Percentiles rank a stretch among this genome's conserved stretches.
phyloP scores from a whole-genome alignment of 2,329 filamentous ascomycete genomes.

The Elsinoe australis region DNA sequence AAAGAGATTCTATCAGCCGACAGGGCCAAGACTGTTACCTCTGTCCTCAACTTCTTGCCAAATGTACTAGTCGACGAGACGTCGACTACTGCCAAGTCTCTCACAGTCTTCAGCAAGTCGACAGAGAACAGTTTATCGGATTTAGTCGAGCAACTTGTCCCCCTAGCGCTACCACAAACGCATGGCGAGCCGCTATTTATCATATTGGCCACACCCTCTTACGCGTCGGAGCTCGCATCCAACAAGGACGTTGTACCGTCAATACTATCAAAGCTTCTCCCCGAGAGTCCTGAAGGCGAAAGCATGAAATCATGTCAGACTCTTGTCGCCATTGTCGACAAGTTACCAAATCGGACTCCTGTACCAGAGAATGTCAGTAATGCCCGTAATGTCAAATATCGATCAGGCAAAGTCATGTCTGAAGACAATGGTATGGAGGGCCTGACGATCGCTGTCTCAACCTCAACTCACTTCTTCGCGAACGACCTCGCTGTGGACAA shows the following conservation, averaged over 20 bases:
- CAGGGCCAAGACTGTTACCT: background rate
- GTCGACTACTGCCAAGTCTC: background rate
- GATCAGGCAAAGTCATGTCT: background rate
- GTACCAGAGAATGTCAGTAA: too few relatives aligned
- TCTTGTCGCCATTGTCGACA: conserved; percentile 20
- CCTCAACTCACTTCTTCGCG: conserved; percentile 1
- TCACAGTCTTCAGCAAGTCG: conserved; percentile 3
- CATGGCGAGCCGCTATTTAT: conserved; percentile 7
- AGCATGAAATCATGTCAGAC: background rate
- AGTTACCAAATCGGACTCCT: conserved; percentile 14
- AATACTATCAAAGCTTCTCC: conserved; percentile 1
- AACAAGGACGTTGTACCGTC: background rate
- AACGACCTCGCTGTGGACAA: background rate
- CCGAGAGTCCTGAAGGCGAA: background rate
- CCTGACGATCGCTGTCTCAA: background rate
- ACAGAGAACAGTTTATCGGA: background rate
- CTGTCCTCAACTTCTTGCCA: conserved; percentile 9
- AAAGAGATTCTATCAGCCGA: background rate
- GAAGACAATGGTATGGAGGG: conserved; percentile 4
- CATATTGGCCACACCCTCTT: conserved; percentile 18
- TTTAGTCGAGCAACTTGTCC: background rate
- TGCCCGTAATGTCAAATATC: background rate
- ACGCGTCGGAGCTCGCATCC: conserved; percentile 14
- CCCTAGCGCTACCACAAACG: conserved; percentile 5
- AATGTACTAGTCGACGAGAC: conserved; percentile 10